Base-by-base conservation (phyloP, 1,284 basidiomycete genomes). In the Puccinia coronata region DNA sequence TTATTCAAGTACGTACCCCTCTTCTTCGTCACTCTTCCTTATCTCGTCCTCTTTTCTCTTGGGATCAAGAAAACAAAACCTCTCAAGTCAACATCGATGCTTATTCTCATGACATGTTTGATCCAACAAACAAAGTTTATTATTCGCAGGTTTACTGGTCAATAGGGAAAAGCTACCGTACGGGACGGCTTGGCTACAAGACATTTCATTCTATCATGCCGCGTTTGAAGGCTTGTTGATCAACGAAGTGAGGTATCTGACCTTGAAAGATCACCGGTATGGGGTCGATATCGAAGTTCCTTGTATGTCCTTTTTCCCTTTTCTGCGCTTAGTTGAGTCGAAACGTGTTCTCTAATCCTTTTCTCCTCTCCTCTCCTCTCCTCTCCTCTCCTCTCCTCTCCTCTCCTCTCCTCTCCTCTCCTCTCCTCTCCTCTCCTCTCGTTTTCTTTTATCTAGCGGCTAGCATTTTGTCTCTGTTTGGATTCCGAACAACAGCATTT, bases 151-250 rank as follows among this genome's bases (percentile, higher is more conserved):
- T 5, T 88, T 98, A 81, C 88, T 98, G 80, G 95, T 99, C 88
- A 99, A 98, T 87, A 91, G 95, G 70, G 93, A 96, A 83, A 91
- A 92, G 34, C 90, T 98, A 16, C 89, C 91, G 0, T 88, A 88
- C 0, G 89, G 88, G 53, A 88, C 96, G 70, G 91, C 90, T 81
- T 97, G 94, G 93, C 88, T 98, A 83, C 92, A 94, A 85, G 94
- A 92, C 0, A 85, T 94, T 18, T 96, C 94, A 2, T 98, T 98
- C 89, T 98, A 97, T 91, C 96, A 98, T 87, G 96, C 96, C n/a
- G 96, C 93, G 0, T 98, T 95, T 85, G 96, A 99, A 87, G 95
- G 93, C 0, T 89, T 99, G 39, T 91, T 95, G 34, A 95, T 98
- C 82, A 98, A 98, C 86, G 96, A 99, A 87, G 88, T 99, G 75